A percentile compares a stretch with the other conserved stretches of the same genome.
phyloP scores from a whole-genome alignment of 192 early-diverging fungal genomes.

The Coemansia sp. region DNA sequence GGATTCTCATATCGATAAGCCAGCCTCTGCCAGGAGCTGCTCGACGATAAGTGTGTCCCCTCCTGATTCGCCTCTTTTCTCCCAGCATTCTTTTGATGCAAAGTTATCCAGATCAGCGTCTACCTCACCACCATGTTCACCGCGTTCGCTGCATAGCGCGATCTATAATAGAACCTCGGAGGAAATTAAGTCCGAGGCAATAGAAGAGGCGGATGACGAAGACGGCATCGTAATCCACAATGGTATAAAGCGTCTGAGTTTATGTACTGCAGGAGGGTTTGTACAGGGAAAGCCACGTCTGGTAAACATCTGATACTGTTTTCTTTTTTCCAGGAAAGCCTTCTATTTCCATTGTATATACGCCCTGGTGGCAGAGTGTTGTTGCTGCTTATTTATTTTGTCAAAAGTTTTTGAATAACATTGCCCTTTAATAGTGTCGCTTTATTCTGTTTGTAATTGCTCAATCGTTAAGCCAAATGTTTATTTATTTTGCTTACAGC shows the following conservation, averaged over 20 bases:
- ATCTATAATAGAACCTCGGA: slow-evolving; percentile 33
- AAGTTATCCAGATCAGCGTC: slow-evolving; percentile 1
- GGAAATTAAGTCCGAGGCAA: slow-evolving; percentile 10
- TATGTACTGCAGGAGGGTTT: slow-evolving; percentile 25
- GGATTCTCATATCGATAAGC: slow-evolving; percentile 16
- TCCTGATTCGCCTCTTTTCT: background rate
- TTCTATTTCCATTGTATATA: too few relatives aligned
- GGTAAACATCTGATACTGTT: slow-evolving; percentile 26
- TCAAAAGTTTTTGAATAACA: too few relatives aligned
- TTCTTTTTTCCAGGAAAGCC: too few relatives aligned
- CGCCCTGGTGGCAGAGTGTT: too few relatives aligned
- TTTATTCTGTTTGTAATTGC: too few relatives aligned
- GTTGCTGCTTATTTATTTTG: too few relatives aligned
- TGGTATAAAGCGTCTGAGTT: slow-evolving; percentile 41
- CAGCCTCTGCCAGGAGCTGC: background rate
- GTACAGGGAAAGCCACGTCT: slow-evolving; percentile 36
- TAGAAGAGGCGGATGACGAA: slow-evolving; percentile 46
- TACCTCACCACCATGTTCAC: slow-evolving; percentile 21
- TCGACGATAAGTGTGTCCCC: background rate
- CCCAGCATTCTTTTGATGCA: background rate
- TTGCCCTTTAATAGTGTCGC: too few relatives aligned
- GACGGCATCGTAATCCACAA: slow-evolving; percentile 43
- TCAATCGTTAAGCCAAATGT: background rate
- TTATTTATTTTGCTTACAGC: background rate
- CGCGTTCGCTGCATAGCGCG: slow-evolving; percentile 19